Evolutionary conservation across 2,329 filamentous ascomycete genomes (phyloP).

Genomic region (Dichotomopilus funicola): DNA sequence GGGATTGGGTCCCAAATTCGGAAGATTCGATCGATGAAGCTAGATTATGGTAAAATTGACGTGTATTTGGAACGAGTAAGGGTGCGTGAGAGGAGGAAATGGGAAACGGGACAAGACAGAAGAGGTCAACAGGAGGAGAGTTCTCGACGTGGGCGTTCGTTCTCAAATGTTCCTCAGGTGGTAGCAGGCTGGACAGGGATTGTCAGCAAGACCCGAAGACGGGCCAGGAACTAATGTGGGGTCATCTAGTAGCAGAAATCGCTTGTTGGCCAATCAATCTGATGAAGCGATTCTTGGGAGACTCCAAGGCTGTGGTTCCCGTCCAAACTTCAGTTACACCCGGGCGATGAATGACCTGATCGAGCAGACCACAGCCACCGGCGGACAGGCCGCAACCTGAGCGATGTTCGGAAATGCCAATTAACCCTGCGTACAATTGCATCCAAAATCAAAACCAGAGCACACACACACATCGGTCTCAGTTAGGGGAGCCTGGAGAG

Average conservation of each 20-base stretch:
- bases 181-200: not conserved
- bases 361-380: not conserved
- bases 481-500: too few relatives aligned
- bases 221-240: slow-evolving; percentile 8
- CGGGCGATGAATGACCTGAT: not conserved
- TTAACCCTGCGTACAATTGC: too few relatives aligned
- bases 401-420: too few relatives aligned
- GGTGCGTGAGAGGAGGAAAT: not conserved
- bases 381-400: not conserved
- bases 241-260: not conserved
- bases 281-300: not conserved
- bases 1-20: not conserved
- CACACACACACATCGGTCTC: too few relatives aligned
- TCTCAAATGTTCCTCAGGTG: too few relatives aligned
- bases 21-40: not conserved
- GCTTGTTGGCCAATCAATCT: slow-evolving; percentile 8
- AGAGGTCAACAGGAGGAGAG: not conserved
- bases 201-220: slow-evolving; percentile 3
- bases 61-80: not conserved
- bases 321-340: not conserved
- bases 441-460: too few relatives aligned
- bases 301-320: slow-evolving; percentile 18
- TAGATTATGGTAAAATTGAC: not conserved
- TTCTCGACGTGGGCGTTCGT: too few relatives aligned
- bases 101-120: not conserved